Evolutionary conservation across 192 early-diverging fungal species (phyloP).

Genomic region (Dissophora globulifera): DNA sequence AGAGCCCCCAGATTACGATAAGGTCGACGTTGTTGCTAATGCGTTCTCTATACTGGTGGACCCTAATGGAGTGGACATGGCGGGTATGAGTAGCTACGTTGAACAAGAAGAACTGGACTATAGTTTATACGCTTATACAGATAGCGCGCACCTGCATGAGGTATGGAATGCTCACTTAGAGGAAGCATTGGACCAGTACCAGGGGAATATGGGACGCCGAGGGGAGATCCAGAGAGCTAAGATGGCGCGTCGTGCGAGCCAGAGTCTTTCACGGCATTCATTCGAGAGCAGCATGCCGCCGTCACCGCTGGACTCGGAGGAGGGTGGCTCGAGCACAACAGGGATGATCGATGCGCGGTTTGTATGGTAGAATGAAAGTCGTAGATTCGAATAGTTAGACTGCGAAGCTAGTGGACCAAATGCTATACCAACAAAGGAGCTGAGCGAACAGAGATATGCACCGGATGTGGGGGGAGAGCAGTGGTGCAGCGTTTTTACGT

Average conservation of each 20-base stretch:
- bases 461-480: too few relatives aligned
- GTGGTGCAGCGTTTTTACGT: too few relatives aligned
- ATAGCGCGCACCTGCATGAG: conserved; percentile 25
- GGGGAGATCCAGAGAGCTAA: not conserved
- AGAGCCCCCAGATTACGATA: conserved; percentile 36
- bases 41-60: conserved; percentile 21
- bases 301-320: conserved; percentile 9
- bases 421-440: too few relatives aligned
- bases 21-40: conserved; percentile 42
- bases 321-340: not conserved
- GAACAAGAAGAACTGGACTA: conserved; percentile 27
- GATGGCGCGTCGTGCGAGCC: conserved; percentile 9
- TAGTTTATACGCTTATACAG: conserved; percentile 41
- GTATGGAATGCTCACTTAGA: conserved; percentile 40
- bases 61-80: conserved; percentile 16
- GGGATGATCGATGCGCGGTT: conserved; percentile 28
- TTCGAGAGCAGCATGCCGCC: conserved; percentile 31
- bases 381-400: too few relatives aligned
- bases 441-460: too few relatives aligned
- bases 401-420: too few relatives aligned
- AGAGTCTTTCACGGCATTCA: conserved; percentile 28
- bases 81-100: not conserved
- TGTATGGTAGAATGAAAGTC: conserved; percentile 45
- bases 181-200: conserved; percentile 19
- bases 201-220: conserved; percentile 9